Evolutionary conservation across 345 rosid species (phyloP).

Genomic region (Conringia planisiliqua): DNA sequence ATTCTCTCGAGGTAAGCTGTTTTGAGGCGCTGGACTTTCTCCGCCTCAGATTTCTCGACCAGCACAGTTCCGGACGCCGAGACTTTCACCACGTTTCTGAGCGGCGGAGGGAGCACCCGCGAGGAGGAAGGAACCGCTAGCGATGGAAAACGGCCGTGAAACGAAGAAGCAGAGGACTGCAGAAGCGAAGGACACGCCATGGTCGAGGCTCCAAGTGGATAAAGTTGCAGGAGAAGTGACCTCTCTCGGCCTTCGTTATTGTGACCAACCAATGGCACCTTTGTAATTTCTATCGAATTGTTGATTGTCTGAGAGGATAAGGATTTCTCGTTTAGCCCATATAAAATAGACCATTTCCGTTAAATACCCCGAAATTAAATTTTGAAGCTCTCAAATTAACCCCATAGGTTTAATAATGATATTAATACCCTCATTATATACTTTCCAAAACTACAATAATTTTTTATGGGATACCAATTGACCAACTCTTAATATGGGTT

Average conservation of each 20-base stretch:
- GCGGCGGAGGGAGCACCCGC: conserved; percentile 24
- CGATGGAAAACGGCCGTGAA: conserved; percentile 47
- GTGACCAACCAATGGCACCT: conserved; percentile 1
- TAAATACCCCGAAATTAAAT: background rate
- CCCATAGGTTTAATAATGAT: background rate
- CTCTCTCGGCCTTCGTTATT: conserved; percentile 9
- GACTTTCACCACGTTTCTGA: conserved; percentile 46
- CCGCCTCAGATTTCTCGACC: conserved; percentile 84
- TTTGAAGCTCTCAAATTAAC: background rate
- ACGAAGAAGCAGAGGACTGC: conserved; percentile 55
- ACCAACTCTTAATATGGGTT: too few species aligned
- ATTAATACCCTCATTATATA: too few species aligned
- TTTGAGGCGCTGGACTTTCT: conserved; percentile 62
- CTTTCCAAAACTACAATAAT: too few species aligned
- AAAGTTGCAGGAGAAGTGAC: conserved; percentile 19
- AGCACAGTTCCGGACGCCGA: conserved; percentile 53
- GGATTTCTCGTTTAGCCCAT: conserved; percentile 14
- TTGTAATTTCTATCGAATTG: conserved; percentile 3
- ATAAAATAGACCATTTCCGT: background rate
- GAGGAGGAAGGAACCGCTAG: conserved; percentile 36
- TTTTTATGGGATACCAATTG: too few species aligned
- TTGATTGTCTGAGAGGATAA: conserved; percentile 18
- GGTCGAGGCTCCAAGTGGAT: conserved; percentile 33
- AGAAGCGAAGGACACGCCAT: conserved; percentile 57
- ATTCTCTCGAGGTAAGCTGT: conserved; percentile 72